phyloP scores from a whole-genome alignment of 768 basidiomycete genomes.

The Dacryopinax spathularia region DNA sequence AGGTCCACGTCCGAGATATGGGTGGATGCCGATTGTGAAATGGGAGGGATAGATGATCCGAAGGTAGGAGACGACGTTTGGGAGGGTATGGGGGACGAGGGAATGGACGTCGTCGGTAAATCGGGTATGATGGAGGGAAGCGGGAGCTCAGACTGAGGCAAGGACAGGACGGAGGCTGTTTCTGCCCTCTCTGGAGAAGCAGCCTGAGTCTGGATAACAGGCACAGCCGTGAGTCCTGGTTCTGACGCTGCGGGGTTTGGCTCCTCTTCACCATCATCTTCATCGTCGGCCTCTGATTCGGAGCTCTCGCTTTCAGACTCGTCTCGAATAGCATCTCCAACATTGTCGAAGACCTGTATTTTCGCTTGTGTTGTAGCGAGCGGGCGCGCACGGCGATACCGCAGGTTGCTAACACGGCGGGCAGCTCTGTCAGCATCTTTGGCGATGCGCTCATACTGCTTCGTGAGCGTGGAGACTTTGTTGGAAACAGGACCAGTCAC shows the following conservation, averaged over 20 bases:
- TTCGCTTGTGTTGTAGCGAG: conserved; percentile 78
- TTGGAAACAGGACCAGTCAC: conserved; percentile 15
- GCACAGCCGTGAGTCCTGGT: not conserved
- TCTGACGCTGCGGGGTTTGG: not conserved
- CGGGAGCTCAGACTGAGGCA: not conserved
- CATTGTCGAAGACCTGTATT: conserved; percentile 75
- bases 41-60: not conserved
- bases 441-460: conserved; percentile 76
- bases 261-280: conserved; percentile 48
- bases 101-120: not conserved
- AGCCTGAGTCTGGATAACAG: conserved; percentile 4
- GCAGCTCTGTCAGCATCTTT: conserved; percentile 61
- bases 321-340: conserved; percentile 79
- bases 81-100: conserved; percentile 4
- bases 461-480: conserved; percentile 77
- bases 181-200: not conserved
- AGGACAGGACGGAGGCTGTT: conserved; percentile 32
- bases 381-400: conserved; percentile 75
- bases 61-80: not conserved
- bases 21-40: not conserved
- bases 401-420: conserved; percentile 70
- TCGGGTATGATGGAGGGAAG: not conserved
- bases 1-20: conserved; percentile 2
- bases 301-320: conserved; percentile 37
- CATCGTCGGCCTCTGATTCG: conserved; percentile 54